Conservation (phyloP, 768 basidiomycete species). For the Boletales sp. region DNA sequence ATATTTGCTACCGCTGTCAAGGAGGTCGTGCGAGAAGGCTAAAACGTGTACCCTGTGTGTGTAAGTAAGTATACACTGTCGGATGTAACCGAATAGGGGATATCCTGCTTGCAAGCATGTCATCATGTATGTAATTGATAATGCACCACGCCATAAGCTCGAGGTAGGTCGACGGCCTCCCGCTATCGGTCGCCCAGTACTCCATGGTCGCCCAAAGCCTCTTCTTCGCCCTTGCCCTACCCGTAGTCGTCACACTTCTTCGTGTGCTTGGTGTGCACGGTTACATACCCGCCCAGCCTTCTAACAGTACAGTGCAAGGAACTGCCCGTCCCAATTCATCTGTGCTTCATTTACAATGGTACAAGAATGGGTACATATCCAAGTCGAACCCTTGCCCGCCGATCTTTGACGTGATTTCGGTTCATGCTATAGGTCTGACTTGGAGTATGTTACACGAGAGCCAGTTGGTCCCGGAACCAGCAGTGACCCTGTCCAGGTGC, state of each 20-base stretch:
- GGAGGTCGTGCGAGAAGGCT: constrained; percentile 55
- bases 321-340: constrained; percentile 49
- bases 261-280: constrained; percentile 24
- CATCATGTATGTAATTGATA: background rate
- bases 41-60: background rate
- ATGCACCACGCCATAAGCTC: constrained; percentile 5
- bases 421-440: constrained; percentile 40
- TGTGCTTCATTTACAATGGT: constrained; percentile 60
- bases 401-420: constrained; percentile 8
- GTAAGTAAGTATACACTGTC: no score
- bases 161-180: constrained; percentile 4
- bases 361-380: constrained; percentile 42
- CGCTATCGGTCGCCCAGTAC: background rate
- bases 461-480: constrained; percentile 46
- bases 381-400: background rate
- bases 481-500: constrained; percentile 53
- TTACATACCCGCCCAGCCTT: constrained; percentile 72
- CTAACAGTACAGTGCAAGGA: constrained; percentile 56
- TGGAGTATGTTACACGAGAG: constrained; percentile 57
- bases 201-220: constrained; percentile 15
- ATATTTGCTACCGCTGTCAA: constrained; percentile 70
- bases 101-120: background rate
- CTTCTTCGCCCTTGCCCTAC: constrained; percentile 2
- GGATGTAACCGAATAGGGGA: constrained; percentile 4
- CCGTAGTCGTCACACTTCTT: constrained; percentile 4